phyloP scores from a whole-genome alignment of 2,329 filamentous ascomycete species.

The Cytospora leucostoma region DNA sequence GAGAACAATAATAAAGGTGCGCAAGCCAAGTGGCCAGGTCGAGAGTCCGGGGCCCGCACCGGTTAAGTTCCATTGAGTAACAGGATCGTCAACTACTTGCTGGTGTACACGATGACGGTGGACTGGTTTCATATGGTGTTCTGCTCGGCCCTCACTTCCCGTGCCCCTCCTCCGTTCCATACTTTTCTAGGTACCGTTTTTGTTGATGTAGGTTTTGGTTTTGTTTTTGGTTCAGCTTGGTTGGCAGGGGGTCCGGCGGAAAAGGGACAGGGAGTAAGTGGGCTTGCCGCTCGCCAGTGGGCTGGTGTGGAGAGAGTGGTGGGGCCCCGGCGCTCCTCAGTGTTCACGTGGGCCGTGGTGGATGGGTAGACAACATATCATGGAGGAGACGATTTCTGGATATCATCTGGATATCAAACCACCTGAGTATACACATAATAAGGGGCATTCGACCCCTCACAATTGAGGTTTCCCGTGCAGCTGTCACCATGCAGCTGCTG shows the following conservation, averaged over 20 bases:
- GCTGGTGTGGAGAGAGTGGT: too few species aligned
- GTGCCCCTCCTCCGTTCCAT: background rate
- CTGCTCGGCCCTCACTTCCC: background rate
- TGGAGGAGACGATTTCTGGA: background rate
- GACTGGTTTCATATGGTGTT: background rate
- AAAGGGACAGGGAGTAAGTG: background rate
- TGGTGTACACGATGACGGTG: background rate
- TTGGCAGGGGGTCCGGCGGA: too few species aligned
- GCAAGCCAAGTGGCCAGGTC: conserved; percentile 16
- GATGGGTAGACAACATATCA: background rate
- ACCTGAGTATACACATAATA: too few species aligned
- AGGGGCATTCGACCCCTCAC: background rate
- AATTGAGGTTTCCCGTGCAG: background rate
- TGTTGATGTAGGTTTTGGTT: too few species aligned
- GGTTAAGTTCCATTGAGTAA: conserved; percentile 18
- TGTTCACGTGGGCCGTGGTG: background rate
- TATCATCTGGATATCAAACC: background rate
- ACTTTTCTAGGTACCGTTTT: background rate
- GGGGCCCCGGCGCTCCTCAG: background rate
- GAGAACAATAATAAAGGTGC: conserved; percentile 11
- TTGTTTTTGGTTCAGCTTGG: too few species aligned
- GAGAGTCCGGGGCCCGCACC: conserved; percentile 4
- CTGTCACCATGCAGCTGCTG: background rate
- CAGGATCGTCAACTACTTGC: background rate
- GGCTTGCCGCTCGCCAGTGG: too few species aligned